Evolutionary conservation across 495 filamentous ascomycete species (phyloP), one percentile per base, ranked within the genome.

Genomic region (Aspergillus sclerotioniger): DNA sequence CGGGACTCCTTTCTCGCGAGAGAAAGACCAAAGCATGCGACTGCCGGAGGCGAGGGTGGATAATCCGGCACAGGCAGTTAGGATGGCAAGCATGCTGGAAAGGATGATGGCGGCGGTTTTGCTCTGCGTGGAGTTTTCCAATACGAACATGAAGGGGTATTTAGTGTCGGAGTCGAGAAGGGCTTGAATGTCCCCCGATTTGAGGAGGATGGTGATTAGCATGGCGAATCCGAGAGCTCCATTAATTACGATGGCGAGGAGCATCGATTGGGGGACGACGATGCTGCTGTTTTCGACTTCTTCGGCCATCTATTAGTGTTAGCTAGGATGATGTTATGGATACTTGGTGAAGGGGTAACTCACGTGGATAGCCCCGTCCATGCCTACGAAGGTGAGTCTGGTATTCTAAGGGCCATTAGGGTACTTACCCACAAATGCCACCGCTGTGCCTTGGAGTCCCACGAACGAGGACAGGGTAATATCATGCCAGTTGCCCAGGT

Each of bases 391-490:
- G 16, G 15, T 25, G 25, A 25, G 25, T 25, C 5, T 5, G 5
- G 5, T 25, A 25, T 5, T 25, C 25, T 25, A 25, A 25, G 25
- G 25, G 5, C 25, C 2, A 5, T 25, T 25, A 25, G 25, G 25
- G 25, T 5, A 25, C 25, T 25, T 16, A 49, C 59, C 63, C 19
- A 51, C 10, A 17, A 58, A 58, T 7, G 56, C 56, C 13, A 31
- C 48, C 1, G 52, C 56, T 1, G 56, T 58, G n/a, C 57, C 61
- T 43, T 52, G 57, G 13, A 74, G 47, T 3, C 72, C 73, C 31
- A 77, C 64, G n/a, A 70, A 61, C 60, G 64, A 73, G 6, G 70
- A 66, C 0, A 76, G 47, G 0, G 70, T 74, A 19, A 66, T 47
- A 35, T 59, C 72, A 9, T 50, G 17, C 71, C 71, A 80, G 15